Base-by-base conservation (phyloP, 805 yeast species). In the Myxozyma neglecta region DNA sequence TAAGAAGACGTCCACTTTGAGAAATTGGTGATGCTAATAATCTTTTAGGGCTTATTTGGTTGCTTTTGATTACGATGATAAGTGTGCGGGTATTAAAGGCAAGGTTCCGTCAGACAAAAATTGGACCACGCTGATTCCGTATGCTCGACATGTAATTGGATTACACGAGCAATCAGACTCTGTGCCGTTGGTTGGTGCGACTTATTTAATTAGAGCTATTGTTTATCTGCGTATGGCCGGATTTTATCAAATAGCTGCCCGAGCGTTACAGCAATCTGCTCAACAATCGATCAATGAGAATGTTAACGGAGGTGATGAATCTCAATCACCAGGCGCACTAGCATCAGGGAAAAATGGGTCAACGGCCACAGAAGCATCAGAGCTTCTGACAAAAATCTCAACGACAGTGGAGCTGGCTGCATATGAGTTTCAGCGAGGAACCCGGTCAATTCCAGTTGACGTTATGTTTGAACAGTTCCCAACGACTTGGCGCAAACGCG, bases 41-140 rank as follows among this genome's bases (percentile, higher is more conserved):
- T 29, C 1, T 48, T 47, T 47, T 40, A 59, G 61, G 10, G 67
- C 67, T n/a, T 68, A 68, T 47, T 37, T 68, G 18, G 63, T 68
- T 32, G 70, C 66, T 6, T 68, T 68, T 42, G 68, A 68, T 44
- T 68, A 68, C 51, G 70, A 68, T 36, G 70, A 68, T 45, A 68
- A 64, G 36, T 53, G 55, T 29, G 55, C 60, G 9, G 53, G 42
- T 10, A 46, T 59, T 3, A 46, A 44, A 35, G 51, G 57, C 37
- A 55, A 65, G 2, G 50, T 59, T 7, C 68, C 68, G 13, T 53
- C 68, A 2, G 64, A 59, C 20, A 59, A 65, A 36, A 61, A 68
- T 39, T 68, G 70, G 70, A 24, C 46, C 9, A 68, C 70, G 0
- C 52, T 68, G 1, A 48, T 53, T 3, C 70, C 69, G 9, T 68